phyloP scores from a whole-genome alignment of 2,329 filamentous ascomycete species.

The Fusarium stilboides region DNA sequence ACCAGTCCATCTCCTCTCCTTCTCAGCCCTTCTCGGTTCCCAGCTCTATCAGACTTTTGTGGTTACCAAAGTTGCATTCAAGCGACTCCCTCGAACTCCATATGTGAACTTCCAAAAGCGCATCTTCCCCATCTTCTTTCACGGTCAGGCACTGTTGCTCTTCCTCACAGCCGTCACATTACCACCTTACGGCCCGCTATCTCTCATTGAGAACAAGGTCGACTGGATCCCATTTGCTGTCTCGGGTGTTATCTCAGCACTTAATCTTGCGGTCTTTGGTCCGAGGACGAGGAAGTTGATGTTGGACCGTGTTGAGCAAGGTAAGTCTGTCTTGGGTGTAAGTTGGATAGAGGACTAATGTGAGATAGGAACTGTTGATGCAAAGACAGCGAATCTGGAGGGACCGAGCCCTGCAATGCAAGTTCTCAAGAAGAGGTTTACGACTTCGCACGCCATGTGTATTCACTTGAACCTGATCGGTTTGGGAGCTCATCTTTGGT shows the following conservation, averaged over 20 bases:
- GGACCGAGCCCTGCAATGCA: constrained; percentile 36
- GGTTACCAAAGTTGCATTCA: constrained; percentile 55
- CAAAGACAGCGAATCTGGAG: constrained; percentile 14
- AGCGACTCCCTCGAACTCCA: constrained; percentile 53
- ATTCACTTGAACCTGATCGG: constrained; percentile 60
- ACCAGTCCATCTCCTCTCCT: constrained; percentile 57
- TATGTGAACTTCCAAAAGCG: constrained; percentile 59
- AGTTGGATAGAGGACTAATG: constrained; percentile 1
- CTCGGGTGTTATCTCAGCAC: constrained; percentile 49
- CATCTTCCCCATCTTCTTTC: constrained; percentile 61
- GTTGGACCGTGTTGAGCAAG: constrained; percentile 48
- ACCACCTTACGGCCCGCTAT: constrained; percentile 52
- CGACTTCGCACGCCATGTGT: constrained; percentile 58
- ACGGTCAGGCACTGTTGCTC: constrained; percentile 54
- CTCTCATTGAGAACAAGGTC: constrained; percentile 49
- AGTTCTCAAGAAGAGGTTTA: constrained; percentile 52
- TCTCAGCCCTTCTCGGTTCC: constrained; percentile 58
- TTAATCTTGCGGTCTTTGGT: constrained; percentile 58
- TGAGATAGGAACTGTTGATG: constrained; percentile 28
- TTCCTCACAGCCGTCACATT: constrained; percentile 54
- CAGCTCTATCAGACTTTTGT: constrained; percentile 59
- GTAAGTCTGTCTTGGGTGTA: constrained; percentile 8
- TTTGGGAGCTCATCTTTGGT: constrained; percentile 53
- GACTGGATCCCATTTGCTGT: constrained; percentile 56
- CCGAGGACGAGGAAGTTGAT: constrained; percentile 53